phyloP scores from a whole-genome alignment of 768 basidiomycete species.

The Tylopilus vinaceipallidus region DNA sequence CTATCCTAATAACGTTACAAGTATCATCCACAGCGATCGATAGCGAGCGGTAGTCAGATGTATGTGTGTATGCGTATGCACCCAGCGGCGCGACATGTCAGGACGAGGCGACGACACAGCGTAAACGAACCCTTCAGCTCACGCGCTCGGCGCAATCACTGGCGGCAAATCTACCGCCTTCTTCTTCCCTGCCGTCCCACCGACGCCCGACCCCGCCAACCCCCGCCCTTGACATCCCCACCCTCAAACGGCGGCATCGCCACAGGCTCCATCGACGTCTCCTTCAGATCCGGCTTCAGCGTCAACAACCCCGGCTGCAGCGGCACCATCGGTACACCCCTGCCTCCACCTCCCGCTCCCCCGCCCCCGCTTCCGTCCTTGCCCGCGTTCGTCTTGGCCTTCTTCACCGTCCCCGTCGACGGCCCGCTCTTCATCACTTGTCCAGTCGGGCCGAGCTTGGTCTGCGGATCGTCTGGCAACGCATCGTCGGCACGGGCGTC shows the following conservation, averaged over 20 bases:
- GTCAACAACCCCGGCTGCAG: too few relatives aligned
- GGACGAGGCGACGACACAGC: too few relatives aligned
- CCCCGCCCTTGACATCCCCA: too few relatives aligned
- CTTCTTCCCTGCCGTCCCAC: slow-evolving; percentile 13
- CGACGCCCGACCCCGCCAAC: too few relatives aligned
- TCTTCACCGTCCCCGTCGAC: slow-evolving; percentile 52
- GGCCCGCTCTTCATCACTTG: slow-evolving; percentile 60
- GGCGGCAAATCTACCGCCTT: slow-evolving; percentile 32
- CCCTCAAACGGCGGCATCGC: too few relatives aligned
- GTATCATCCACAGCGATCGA: slow-evolving; percentile 27
- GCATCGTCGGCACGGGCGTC: too few relatives aligned
- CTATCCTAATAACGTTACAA: slow-evolving; percentile 34
- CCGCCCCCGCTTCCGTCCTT: slow-evolving; percentile 15
- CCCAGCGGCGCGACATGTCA: too few relatives aligned
- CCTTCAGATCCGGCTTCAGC: too few relatives aligned
- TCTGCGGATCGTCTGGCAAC: too few relatives aligned
- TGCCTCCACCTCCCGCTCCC: slow-evolving; percentile 5
- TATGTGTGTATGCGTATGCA: slow-evolving; percentile 6
- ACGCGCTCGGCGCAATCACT: slow-evolving; percentile 35
- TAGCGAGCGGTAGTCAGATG: slow-evolving; percentile 12
- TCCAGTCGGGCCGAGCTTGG: slow-evolving; percentile 80
- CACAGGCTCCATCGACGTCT: too few relatives aligned
- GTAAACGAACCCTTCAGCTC: neutral
- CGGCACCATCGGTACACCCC: slow-evolving; percentile 5
- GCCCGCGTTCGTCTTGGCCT: slow-evolving; percentile 30